Evolutionary conservation across 2,329 filamentous ascomycete genomes (phyloP).

Genomic region (Exophiala aquamarina): DNA sequence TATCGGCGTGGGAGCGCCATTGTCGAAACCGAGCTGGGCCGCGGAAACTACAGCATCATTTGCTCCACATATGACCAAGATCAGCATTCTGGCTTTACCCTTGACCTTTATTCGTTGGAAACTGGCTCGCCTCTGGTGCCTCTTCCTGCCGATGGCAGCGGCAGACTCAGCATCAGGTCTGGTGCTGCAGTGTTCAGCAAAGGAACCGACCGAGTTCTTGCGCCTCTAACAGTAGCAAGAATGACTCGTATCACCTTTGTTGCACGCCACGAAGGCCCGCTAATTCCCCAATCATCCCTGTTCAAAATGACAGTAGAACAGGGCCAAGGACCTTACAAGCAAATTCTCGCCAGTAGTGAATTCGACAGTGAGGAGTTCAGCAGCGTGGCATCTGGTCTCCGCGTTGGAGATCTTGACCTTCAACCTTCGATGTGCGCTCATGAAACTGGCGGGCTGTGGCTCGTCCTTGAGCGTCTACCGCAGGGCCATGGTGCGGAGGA

Average conservation of each 20-base stretch:
- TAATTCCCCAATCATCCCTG: conserved; percentile 31
- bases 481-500: conserved; percentile 42
- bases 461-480: conserved; percentile 75
- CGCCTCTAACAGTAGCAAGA: conserved; percentile 50
- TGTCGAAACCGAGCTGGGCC: conserved; percentile 63
- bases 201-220: conserved; percentile 54
- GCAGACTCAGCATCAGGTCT: conserved; percentile 65
- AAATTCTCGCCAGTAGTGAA: conserved; percentile 55
- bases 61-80: conserved; percentile 28
- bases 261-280: conserved; percentile 43
- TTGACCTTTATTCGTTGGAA: conserved; percentile 61
- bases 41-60: conserved; percentile 63
- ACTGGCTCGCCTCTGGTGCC: conserved; percentile 36
- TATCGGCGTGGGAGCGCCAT: conserved; percentile 79
- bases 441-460: conserved; percentile 63
- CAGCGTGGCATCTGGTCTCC: conserved; percentile 65
- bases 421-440: conserved; percentile 57
- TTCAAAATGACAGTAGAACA: conserved; percentile 72
- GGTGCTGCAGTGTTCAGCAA: conserved; percentile 51
- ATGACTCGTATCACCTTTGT: conserved; percentile 65
- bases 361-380: conserved; percentile 70
- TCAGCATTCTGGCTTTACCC: conserved; percentile 68
- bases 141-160: conserved; percentile 72
- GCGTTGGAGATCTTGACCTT: conserved; percentile 73
- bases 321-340: conserved; percentile 68